These are phyloP conservation scores for Litsea cubeba DNA, from an alignment of 164 flowering plant species.

Conservation along the genomic window DNA sequence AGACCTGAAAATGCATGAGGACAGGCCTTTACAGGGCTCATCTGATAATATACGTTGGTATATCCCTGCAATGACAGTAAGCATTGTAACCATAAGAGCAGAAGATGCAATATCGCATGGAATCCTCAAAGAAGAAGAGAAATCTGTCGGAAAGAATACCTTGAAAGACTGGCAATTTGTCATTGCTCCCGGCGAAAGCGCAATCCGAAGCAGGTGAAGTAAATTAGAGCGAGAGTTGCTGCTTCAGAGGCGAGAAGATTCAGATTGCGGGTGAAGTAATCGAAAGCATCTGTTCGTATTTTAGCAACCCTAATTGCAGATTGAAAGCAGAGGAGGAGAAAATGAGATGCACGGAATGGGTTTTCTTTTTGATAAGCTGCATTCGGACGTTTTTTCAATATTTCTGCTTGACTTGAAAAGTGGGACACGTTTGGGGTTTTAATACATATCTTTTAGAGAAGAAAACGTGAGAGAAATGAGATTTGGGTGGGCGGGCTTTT, in stretches of 20 bases:
- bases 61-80: conserved; percentile 40
- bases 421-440: no score
- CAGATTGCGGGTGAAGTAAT: conserved; percentile 1
- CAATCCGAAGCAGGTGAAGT: not conserved
- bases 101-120: not conserved
- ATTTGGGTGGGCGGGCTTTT: no score
- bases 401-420: no score
- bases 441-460: no score
- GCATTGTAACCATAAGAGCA: not conserved
- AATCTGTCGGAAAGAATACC: not conserved
- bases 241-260: not conserved
- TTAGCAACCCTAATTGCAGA: not conserved
- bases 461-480: no score
- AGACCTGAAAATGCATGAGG: conserved; percentile 21
- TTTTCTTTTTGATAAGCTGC: not conserved
- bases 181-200: not conserved
- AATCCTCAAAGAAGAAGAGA: not conserved
- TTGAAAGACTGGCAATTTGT: not conserved
- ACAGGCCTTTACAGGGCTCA: conserved; percentile 20
- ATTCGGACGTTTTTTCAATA: not conserved
- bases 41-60: conserved; percentile 22
- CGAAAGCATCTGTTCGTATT: conserved; percentile 1
- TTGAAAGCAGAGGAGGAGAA: not conserved
- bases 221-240: not conserved
- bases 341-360: not conserved